A percentile compares a stretch with the other conserved stretches of the same genome.
These are phyloP conservation scores for Euclidium syriacum DNA, from an alignment of 345 rosid genomes.

Conservation along the genomic window DNA sequence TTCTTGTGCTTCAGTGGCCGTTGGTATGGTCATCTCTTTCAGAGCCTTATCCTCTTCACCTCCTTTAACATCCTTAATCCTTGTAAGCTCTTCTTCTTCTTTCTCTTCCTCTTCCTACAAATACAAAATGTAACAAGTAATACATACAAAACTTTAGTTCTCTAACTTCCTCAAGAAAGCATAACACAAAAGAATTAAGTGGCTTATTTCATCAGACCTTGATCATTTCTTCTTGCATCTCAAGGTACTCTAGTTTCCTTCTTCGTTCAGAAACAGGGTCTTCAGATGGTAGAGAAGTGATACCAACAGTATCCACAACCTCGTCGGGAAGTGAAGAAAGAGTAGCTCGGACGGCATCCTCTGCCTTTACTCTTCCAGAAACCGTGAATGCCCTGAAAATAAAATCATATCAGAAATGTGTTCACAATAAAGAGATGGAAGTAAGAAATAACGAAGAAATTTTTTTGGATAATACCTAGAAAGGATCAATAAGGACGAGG, in stretches of 20 bases:
- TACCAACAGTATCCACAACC: conserved; percentile 92
- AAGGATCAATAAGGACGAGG: conserved; percentile 83
- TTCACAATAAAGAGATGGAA: not conserved
- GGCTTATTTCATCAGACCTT: conserved; percentile 47
- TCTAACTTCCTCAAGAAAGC: conserved; percentile 15
- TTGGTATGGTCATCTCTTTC: conserved; percentile 61
- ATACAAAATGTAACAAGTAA: not conserved
- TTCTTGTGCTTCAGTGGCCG: conserved; percentile 69
- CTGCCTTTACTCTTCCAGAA: conserved; percentile 74
- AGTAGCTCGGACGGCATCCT: conserved; percentile 85
- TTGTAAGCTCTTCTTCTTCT: conserved; percentile 68
- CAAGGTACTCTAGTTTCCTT: conserved; percentile 88
- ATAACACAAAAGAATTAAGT: conserved; percentile 3
- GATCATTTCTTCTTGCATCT: conserved; percentile 89
- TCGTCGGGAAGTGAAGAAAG: conserved; percentile 94
- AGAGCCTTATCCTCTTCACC: conserved; percentile 68
- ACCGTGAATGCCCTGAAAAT: conserved; percentile 72
- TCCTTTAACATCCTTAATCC: conserved; percentile 49
- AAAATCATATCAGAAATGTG: not conserved
- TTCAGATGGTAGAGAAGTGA: conserved; percentile 83
- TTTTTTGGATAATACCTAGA: conserved; percentile 41
- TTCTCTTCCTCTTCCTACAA: conserved; percentile 80
- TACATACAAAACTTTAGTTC: not conserved
- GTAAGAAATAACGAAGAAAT: not conserved
- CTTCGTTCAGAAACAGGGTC: conserved; percentile 87